These are phyloP conservation scores for Magnaporthiopsis incrustans DNA, from an alignment of 2,329 filamentous ascomycete species.

Conservation along the genomic window DNA sequence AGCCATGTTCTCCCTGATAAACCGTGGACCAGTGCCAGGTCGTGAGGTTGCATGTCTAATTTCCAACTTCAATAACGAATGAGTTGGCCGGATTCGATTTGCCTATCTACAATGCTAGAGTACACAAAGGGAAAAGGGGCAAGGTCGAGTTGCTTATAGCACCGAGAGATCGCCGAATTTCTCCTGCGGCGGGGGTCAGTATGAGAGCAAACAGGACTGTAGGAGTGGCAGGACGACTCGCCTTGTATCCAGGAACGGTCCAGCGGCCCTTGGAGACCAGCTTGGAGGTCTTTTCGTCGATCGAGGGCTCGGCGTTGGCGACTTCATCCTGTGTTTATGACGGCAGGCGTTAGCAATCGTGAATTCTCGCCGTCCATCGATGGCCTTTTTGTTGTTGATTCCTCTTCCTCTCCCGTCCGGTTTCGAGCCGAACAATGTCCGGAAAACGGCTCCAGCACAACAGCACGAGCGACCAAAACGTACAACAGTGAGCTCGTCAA, in stretches of 20 bases:
- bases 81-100: conserved; percentile 15
- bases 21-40: too few relatives aligned
- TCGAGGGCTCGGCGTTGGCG: conserved; percentile 85
- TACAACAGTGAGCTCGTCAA: conserved; percentile 96
- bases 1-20: too few relatives aligned
- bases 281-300: conserved; percentile 92
- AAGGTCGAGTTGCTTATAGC: conserved; percentile 48
- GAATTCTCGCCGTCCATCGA: conserved; percentile 20
- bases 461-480: conserved; percentile 32
- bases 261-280: conserved; percentile 97
- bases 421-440: not conserved
- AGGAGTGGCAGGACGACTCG: conserved; percentile 33
- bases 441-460: not conserved
- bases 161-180: conserved; percentile 97
- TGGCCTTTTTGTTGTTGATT: conserved; percentile 6
- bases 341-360: not conserved
- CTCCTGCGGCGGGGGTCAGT: conserved; percentile 62
- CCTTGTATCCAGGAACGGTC: conserved; percentile 98
- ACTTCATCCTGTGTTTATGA: conserved; percentile 71
- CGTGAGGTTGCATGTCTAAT: not conserved
- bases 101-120: conserved; percentile 65
- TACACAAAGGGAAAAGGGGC: conserved; percentile 46
- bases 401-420: too few relatives aligned
- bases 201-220: conserved; percentile 3
- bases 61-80: not conserved